phyloP scores from a whole-genome alignment of 2,329 filamentous ascomycete genomes.

The Colletotrichum euphorbiae region DNA sequence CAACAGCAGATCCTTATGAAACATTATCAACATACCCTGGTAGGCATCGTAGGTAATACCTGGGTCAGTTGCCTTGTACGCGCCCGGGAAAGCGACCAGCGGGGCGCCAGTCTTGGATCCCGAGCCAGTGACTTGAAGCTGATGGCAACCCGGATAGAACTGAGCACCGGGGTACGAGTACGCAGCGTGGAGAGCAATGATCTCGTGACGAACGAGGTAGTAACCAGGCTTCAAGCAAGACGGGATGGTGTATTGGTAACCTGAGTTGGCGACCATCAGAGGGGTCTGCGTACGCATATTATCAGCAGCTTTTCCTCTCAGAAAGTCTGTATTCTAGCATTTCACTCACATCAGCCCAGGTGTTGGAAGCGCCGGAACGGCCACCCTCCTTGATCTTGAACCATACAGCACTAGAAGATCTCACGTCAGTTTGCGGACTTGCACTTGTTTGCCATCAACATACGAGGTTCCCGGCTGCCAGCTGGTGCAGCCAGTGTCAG shows the following conservation, averaged over 20 bases:
- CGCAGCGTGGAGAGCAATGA: conserved; percentile 64
- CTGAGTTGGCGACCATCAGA: conserved; percentile 57
- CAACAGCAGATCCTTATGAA: conserved; percentile 53
- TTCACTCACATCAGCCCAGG: conserved; percentile 56
- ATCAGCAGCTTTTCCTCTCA: background rate
- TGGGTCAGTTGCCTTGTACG: conserved; percentile 61
- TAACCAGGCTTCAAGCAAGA: conserved; percentile 63
- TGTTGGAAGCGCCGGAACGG: conserved; percentile 61
- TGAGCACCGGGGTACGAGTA: conserved; percentile 64
- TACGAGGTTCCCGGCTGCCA: conserved; percentile 55
- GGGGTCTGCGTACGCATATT: conserved; percentile 46
- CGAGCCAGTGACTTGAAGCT: conserved; percentile 64
- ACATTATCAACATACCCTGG: conserved; percentile 50
- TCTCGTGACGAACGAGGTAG: conserved; percentile 70
- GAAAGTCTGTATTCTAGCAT: too few relatives aligned
- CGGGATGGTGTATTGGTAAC: conserved; percentile 65
- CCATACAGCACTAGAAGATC: conserved; percentile 57
- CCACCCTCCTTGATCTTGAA: conserved; percentile 66
- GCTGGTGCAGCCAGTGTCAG: conserved; percentile 61
- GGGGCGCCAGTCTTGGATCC: conserved; percentile 55
- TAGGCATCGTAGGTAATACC: conserved; percentile 66
- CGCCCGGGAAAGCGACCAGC: conserved; percentile 65
- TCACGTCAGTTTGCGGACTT: conserved; percentile 37
- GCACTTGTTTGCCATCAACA: conserved; percentile 44
- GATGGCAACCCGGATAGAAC: conserved; percentile 69